phyloP scores from a whole-genome alignment of 306 rosid species.

The Coriaria nepalensis region DNA sequence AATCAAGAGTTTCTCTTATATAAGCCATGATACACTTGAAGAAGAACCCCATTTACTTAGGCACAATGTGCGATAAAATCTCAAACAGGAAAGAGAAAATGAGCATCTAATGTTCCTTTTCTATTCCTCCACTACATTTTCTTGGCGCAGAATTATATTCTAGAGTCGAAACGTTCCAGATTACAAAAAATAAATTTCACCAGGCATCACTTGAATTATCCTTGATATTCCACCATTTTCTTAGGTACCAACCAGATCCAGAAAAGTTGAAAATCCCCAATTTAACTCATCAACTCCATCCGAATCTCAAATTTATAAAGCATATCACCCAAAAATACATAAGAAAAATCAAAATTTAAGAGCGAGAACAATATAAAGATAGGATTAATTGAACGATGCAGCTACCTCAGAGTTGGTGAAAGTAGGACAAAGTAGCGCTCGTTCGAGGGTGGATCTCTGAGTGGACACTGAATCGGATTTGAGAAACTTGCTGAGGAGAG shows the following conservation, averaged over 20 bases:
- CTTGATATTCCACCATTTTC: background rate
- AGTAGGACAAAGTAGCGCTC: background rate
- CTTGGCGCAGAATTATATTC: no score
- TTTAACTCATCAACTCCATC: no score
- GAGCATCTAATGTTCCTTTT: no score
- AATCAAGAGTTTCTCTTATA: no score
- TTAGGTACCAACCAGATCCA: background rate
- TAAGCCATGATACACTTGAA: no score
- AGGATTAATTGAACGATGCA: background rate
- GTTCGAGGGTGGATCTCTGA: background rate
- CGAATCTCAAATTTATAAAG: no score
- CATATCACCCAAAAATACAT: background rate
- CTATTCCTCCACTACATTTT: no score
- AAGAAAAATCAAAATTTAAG: background rate
- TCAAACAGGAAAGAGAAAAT: no score
- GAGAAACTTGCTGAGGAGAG: slow-evolving; percentile 10
- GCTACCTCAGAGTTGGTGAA: background rate
- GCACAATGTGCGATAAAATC: no score
- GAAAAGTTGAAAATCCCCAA: background rate
- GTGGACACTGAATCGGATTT: slow-evolving; percentile 2
- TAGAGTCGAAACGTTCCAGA: background rate
- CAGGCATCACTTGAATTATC: background rate
- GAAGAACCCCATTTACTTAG: no score
- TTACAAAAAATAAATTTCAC: background rate
- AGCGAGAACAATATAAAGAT: background rate